Base-by-base conservation (phyloP, 139 green algal species). In the Chlamydomonas applanata region DNA sequence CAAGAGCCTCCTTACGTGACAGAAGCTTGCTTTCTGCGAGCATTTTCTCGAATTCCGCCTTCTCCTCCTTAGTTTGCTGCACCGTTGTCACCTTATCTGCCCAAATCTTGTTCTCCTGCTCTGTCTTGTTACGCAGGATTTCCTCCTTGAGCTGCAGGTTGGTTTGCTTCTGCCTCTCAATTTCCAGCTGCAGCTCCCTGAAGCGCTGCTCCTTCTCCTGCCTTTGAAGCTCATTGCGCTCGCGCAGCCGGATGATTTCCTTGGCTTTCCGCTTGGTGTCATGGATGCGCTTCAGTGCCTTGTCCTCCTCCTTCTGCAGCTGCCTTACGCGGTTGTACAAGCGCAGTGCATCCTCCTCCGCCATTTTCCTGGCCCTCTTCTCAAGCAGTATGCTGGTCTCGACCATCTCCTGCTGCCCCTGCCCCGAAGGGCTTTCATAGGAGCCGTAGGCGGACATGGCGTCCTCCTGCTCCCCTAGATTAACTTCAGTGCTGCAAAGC, bases 271-370 rank as follows among this genome's bases (percentile, higher is more conserved):
- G 73, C 32, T 87, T 87, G 30, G 88, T 93, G 33, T 93, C 84
- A 2, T 79, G 45, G 29, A 93, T 89, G 24, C 88, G 77, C 72
- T 88, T 90, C 46, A 81, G 60, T 5, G 82, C 84, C 33, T 84
- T 82, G 64, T 90, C 82, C 71, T 92, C 87, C 71, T 94, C 88
- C 73, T 91, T 93, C 72, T 92, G 80, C 44, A 94, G 76, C 71
- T 91, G 87, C 62, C 81, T 66, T 0, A 94, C 87, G 29, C 88
- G 84, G 71, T 93, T 93, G 75, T 90, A 89, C n/a, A 93, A 76
- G 13, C 80, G 77, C 54, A 86, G 56, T 11, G 86, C 85, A 72
- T 93, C 88, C 22, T 93, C 86, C 68, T 93, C 86, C 2, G 84
- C 88, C 29, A 75, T 49, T 49, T 49, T 49, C 7, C 40, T 7